Evolutionary conservation across 2,329 filamentous ascomycete genomes (phyloP).

Genomic region (Amphichorda felina): DNA sequence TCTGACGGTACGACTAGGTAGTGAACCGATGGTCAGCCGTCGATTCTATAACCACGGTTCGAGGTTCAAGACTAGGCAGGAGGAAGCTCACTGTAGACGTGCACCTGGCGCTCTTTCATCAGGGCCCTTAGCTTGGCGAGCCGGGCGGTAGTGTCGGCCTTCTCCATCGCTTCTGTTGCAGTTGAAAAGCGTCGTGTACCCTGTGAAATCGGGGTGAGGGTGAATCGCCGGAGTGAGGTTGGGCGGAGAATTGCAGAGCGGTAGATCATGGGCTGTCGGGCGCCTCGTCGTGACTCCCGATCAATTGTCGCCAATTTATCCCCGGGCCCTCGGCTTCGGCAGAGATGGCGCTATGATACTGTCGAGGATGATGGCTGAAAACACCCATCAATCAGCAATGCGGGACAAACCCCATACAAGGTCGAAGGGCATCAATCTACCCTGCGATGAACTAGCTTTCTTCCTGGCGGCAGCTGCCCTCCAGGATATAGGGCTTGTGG

Average conservation of each 20-base stretch:
- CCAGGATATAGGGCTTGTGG: no score
- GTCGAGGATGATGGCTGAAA: no score
- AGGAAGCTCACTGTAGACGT: constrained; percentile 72
- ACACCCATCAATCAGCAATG: no score
- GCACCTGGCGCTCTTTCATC: constrained; percentile 79
- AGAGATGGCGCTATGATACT: no score
- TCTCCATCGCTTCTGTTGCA: constrained; percentile 6
- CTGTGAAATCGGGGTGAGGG: background rate
- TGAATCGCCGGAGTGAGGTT: background rate
- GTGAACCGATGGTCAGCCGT: constrained; percentile 2
- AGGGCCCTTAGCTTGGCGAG: constrained; percentile 66
- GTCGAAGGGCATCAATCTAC: no score
- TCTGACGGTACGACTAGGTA: constrained; percentile 80
- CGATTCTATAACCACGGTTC: background rate
- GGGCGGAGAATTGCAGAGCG: background rate
- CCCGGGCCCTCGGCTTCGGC: no score
- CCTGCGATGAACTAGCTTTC: no score
- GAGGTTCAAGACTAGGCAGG: background rate
- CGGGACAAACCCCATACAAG: no score
- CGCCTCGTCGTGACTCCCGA: no score
- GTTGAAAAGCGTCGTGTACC: constrained; percentile 2
- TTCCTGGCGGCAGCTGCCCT: no score
- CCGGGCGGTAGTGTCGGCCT: constrained; percentile 64
- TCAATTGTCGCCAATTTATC: no score
- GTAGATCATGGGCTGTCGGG: background rate